phyloP scores from a whole-genome alignment of 257 asterid species.

The Plantago major region DNA sequence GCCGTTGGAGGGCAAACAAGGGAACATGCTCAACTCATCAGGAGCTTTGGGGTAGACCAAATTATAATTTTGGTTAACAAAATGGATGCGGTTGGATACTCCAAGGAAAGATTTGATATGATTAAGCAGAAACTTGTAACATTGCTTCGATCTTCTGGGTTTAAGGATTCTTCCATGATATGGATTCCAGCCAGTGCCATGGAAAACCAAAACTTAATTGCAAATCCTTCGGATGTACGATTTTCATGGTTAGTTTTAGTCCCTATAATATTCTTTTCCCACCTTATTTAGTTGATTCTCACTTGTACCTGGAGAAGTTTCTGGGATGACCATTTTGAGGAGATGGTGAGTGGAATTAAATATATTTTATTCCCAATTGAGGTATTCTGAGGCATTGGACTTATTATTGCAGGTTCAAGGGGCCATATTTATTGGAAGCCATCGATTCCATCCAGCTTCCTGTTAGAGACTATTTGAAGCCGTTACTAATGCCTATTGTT shows the following conservation, averaged over 20 bases:
- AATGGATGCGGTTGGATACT: constrained; percentile 89
- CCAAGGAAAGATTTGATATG: constrained; percentile 69
- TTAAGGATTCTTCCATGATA: constrained; percentile 64
- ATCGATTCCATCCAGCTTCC: constrained; percentile 90
- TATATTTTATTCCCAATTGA: too few species aligned
- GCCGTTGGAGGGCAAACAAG: constrained; percentile 83
- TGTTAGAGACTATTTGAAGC: constrained; percentile 70
- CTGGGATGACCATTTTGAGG: not conserved
- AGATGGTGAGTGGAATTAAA: not conserved
- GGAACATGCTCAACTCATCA: constrained; percentile 87
- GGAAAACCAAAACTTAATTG: constrained; percentile 83
- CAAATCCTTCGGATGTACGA: constrained; percentile 53
- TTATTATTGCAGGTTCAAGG: constrained; percentile 61
- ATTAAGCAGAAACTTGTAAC: constrained; percentile 73
- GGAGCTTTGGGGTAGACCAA: constrained; percentile 96
- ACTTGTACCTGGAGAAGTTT: not conserved
- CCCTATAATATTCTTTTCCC: not conserved
- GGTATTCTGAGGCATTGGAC: not conserved
- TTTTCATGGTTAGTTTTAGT: constrained; percentile 67
- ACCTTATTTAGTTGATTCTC: not conserved
- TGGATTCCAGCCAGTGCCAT: constrained; percentile 95
- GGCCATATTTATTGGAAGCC: constrained; percentile 77
- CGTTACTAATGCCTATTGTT: constrained; percentile 73
- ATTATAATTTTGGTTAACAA: constrained; percentile 82
- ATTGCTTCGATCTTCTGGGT: constrained; percentile 76